Evolutionary conservation across 371 early-diverging fungal genomes (phyloP).

Genomic region (Catenaria anguillulae): DNA sequence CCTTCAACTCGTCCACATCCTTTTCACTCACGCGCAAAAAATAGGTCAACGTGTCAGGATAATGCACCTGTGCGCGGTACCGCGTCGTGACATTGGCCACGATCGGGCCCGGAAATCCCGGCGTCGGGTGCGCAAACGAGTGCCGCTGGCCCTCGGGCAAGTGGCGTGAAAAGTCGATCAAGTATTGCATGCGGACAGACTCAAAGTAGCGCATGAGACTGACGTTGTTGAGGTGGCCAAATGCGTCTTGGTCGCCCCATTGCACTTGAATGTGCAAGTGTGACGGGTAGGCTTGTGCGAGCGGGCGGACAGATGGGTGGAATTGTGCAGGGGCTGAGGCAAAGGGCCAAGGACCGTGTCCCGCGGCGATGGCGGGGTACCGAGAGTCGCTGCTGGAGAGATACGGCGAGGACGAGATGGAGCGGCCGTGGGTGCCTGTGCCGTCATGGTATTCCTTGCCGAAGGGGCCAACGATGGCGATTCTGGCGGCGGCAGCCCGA

Average conservation of each 20-base stretch:
- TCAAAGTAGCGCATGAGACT: not conserved
- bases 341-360: not conserved
- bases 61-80: conserved; percentile 7
- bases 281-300: conserved; percentile 6
- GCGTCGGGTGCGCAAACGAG: conserved; percentile 1
- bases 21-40: not conserved
- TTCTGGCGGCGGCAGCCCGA: too few species aligned
- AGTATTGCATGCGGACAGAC: not conserved
- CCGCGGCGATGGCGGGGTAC: not conserved
- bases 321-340: not conserved
- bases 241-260: conserved; percentile 9
- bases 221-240: conserved; percentile 7
- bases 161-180: conserved; percentile 1
- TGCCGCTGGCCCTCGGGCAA: not conserved
- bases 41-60: conserved; percentile 7
- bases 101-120: conserved; percentile 1
- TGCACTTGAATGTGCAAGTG: conserved; percentile 8
- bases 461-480: too few species aligned
- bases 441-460: too few species aligned
- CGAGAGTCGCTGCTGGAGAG: too few species aligned
- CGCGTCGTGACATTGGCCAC: conserved; percentile 4
- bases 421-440: too few species aligned
- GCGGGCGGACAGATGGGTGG: not conserved
- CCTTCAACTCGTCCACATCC: not conserved
- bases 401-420: too few species aligned